Percentiles rank a stretch among this genome's conserved stretches.
phyloP scores from a whole-genome alignment of 1,284 basidiomycete genomes.

The Butyriboletus appendiculatus region DNA sequence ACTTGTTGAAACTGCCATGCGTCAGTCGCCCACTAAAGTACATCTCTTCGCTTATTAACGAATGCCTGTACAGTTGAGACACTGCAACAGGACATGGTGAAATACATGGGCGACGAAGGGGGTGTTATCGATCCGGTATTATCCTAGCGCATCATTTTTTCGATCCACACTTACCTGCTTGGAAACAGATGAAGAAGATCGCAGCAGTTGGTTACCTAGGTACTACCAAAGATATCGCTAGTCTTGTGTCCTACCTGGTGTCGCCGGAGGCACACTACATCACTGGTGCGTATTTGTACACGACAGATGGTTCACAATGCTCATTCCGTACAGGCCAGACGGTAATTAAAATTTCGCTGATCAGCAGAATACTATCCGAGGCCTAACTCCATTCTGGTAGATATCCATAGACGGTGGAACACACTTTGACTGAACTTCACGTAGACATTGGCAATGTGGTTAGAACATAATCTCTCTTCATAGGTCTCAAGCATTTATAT shows the following conservation, averaged over 20 bases:
- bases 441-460: background rate
- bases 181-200: constrained; percentile 14
- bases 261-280: constrained; percentile 38
- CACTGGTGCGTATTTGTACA: constrained; percentile 32
- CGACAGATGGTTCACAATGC: background rate
- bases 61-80: constrained; percentile 12
- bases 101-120: constrained; percentile 14
- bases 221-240: constrained; percentile 36
- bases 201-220: constrained; percentile 31
- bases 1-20: constrained; percentile 37
- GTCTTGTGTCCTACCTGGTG: constrained; percentile 39
- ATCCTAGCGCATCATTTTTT: background rate
- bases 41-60: background rate
- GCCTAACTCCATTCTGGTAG: constrained; percentile 5
- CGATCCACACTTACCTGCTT: constrained; percentile 1
- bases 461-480: background rate
- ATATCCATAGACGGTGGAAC: constrained; percentile 29
- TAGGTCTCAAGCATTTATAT: too few species aligned
- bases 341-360: constrained; percentile 17
- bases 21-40: constrained; percentile 17
- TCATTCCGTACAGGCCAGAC: constrained; percentile 25
- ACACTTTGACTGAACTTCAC: constrained; percentile 24
- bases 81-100: constrained; percentile 19
- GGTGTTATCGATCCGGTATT: constrained; percentile 19
- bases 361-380: background rate